A percentile compares a stretch with the other conserved stretches of the same genome.
Conservation (phyloP, 1,284 basidiomycete species). For the Flammula alnicola region DNA sequence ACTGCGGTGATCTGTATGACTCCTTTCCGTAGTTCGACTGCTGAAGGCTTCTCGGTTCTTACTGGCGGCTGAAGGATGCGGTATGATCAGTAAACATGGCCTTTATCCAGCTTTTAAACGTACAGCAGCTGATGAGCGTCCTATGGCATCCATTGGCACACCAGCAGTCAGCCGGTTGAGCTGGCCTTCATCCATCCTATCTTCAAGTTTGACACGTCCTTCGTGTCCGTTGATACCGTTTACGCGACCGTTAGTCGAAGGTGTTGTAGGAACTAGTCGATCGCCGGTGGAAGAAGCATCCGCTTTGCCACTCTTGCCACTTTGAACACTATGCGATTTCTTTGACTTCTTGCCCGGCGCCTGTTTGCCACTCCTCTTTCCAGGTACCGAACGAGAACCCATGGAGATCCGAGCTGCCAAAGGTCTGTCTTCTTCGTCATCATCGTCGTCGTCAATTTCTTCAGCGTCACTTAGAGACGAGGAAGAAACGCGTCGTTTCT, state of each 20-base stretch:
- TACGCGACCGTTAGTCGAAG: slow-evolving; percentile 15
- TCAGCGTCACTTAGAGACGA: slow-evolving; percentile 61
- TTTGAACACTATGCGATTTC: slow-evolving; percentile 56
- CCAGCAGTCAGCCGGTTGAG: slow-evolving; percentile 78
- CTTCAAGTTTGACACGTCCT: slow-evolving; percentile 71
- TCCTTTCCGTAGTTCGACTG: slow-evolving; percentile 81
- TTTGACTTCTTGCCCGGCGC: slow-evolving; percentile 59
- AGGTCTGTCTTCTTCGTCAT: slow-evolving; percentile 58
- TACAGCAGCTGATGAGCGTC: slow-evolving; percentile 53
- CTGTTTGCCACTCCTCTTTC: slow-evolving; percentile 59
- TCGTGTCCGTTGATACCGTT: slow-evolving; percentile 55
- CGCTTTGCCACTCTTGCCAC: too few relatives aligned
- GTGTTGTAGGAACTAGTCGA: slow-evolving; percentile 23
- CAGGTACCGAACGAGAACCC: slow-evolving; percentile 36
- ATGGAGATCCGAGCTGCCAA: slow-evolving; percentile 57
- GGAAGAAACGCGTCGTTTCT: slow-evolving; percentile 53
- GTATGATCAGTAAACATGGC: slow-evolving; percentile 10
- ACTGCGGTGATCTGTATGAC: slow-evolving; percentile 89
- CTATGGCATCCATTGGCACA: slow-evolving; percentile 73
- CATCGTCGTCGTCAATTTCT: slow-evolving; percentile 58
- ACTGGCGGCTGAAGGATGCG: slow-evolving; percentile 46
- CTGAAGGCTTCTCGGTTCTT: slow-evolving; percentile 78
- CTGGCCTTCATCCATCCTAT: slow-evolving; percentile 77
- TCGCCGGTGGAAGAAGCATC: slow-evolving; percentile 39
- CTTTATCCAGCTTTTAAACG: slow-evolving; percentile 25